These are phyloP conservation scores for Solanum appendiculatum DNA, from an alignment of 257 asterid genomes.

Conservation along the genomic window DNA sequence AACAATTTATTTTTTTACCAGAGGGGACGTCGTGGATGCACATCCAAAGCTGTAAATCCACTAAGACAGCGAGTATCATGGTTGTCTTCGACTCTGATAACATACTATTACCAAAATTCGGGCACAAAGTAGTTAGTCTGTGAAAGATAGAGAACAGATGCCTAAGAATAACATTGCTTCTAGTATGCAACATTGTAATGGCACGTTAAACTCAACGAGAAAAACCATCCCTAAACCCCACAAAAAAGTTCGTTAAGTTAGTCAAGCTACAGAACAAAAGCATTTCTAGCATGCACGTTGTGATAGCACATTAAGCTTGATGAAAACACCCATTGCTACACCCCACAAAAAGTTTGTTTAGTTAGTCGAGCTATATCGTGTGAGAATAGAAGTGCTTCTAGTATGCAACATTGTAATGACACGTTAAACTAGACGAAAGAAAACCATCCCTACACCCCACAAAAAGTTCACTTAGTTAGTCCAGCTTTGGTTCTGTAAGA, in stretches of 20 bases:
- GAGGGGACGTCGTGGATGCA: constrained; percentile 17
- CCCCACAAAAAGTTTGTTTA: no score
- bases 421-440: not conserved
- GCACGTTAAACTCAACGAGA: not conserved
- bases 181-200: not conserved
- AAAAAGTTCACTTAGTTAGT: not conserved
- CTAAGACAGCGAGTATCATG: constrained; percentile 11
- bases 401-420: not conserved
- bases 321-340: no score
- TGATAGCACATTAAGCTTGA: no score
- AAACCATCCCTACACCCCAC: not conserved
- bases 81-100: constrained; percentile 10
- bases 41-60: constrained; percentile 24
- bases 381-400: not conserved
- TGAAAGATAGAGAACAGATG: not conserved
- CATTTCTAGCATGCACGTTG: no score
- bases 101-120: constrained; percentile 1
- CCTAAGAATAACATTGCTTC: not conserved
- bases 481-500: not conserved
- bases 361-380: no score
- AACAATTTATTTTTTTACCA: not conserved
- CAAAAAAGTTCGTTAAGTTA: not conserved
- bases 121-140: not conserved
- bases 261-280: not conserved
- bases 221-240: not conserved